Percentiles rank a stretch among this genome's conserved stretches.
Conservation (phyloP, 768 basidiomycete genomes). For the Suillus decipiens region DNA sequence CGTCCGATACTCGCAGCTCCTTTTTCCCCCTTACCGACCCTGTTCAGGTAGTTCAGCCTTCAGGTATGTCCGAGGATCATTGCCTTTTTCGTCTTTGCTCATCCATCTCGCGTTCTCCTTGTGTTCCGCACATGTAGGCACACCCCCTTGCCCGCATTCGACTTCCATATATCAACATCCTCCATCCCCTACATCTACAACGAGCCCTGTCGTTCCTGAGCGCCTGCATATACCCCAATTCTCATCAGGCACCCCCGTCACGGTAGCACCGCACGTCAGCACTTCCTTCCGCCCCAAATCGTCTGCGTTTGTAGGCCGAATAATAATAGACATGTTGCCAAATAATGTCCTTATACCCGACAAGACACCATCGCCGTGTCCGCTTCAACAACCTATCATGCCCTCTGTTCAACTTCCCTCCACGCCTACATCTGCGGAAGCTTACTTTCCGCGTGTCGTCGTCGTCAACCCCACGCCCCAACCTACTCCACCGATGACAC, state of each 20-base stretch:
- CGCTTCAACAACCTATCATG: conserved; percentile 22
- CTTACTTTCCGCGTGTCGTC: conserved; percentile 55
- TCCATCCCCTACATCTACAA: conserved; percentile 27
- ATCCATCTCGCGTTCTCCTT: conserved; percentile 20
- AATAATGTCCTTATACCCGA: conserved; percentile 34
- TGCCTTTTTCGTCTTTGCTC: conserved; percentile 18
- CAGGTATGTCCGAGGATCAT: conserved; percentile 20
- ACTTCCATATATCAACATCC: conserved; percentile 31
- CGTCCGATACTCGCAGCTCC: conserved; percentile 24
- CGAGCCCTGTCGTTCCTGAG: conserved; percentile 29
- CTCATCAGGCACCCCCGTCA: conserved; percentile 14
- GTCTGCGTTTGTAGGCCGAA: conserved; percentile 39
- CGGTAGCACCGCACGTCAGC: conserved; percentile 10
- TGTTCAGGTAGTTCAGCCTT: conserved; percentile 19
- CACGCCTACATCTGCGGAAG: conserved; percentile 24
- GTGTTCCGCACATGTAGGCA: conserved; percentile 21
- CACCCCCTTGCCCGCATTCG: conserved; percentile 26
- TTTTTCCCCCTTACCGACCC: conserved; percentile 28
- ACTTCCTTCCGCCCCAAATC: conserved; percentile 22
- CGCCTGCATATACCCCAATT: conserved; percentile 29
- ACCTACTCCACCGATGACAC: conserved; percentile 77
- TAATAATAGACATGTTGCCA: conserved; percentile 64
- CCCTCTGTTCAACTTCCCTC: conserved; percentile 32
- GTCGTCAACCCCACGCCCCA: conserved; percentile 78
- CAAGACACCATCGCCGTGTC: conserved; percentile 15